Base-by-base conservation (phyloP, 176 grass and related monocot genomes). In the Oryza officinalis region DNA sequence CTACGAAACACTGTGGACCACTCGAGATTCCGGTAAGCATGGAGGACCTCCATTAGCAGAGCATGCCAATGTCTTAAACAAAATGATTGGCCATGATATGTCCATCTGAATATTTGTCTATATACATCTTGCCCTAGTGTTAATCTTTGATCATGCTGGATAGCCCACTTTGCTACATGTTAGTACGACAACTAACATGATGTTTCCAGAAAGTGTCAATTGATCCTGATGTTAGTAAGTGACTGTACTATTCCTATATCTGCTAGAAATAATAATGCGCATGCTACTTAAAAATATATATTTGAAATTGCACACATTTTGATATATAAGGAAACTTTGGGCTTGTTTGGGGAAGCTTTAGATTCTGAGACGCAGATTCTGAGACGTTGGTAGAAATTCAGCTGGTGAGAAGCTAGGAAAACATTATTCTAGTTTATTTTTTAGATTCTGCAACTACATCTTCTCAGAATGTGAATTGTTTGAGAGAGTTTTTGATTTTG, bases 1-100 rank as follows among this genome's bases (percentile, higher is more conserved):
- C 20, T 68, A 43, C 8, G 37, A 60, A 63, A 45, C 20, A 10
- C 13, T 37, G 38, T 76, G 70, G 78, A 61, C 71, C 71, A 61
- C 10, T 61, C 26, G 37, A 38, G 63, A 33, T 77, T 59, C 37
- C 65, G 1, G 75, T 22, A 68, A 75, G 85, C 47, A 73, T 41
- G 69, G 69, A 86, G 33, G 52, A 6, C 75, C 78, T 76, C 20
- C 78, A 81, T 12, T 52, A 63, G 38, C 27, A 77, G 47, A 45
- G 72, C 52, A 37, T 46, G 70, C 49, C 30, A 35, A 26, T 28
- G 47, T 23, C 9, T 76, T 77, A 35, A 31, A 45, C 72, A 27
- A 49, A 76, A 67, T 63, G 25, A 68, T 69, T 69, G 13, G 33
- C 20, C 18, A 40, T 33, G 30, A 78, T 35, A 18, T 69, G 17